Percentiles rank a stretch among this genome's conserved stretches.
phyloP scores from a whole-genome alignment of 2,329 filamentous ascomycete species.

The Pyrenophora seminiperda region DNA sequence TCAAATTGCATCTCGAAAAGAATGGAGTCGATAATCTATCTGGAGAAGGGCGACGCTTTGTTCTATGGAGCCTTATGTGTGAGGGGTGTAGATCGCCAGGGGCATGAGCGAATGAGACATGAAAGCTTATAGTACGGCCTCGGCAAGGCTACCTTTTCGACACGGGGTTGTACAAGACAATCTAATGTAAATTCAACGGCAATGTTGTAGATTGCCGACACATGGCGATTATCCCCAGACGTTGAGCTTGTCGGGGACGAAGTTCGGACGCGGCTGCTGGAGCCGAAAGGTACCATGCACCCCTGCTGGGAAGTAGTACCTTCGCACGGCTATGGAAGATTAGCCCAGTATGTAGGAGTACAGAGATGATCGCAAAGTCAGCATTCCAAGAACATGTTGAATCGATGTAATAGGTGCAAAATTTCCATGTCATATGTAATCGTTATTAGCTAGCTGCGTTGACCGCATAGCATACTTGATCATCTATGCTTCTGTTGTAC shows the following conservation, averaged over 20 bases:
- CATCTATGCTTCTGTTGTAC: slow-evolving; percentile 44
- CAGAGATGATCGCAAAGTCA: neutral
- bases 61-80: slow-evolving; percentile 1
- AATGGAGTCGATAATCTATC: slow-evolving; percentile 1
- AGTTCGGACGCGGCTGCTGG: too few relatives aligned
- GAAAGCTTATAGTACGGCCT: slow-evolving; percentile 4
- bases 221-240: neutral
- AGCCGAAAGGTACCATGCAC: too few relatives aligned
- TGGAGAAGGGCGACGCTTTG: neutral
- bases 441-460: slow-evolving; percentile 25
- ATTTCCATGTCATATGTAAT: slow-evolving; percentile 16
- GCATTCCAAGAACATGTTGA: neutral
- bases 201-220: neutral
- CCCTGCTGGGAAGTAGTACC: neutral
- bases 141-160: neutral
- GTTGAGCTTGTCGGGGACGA: too few relatives aligned
- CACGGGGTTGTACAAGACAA: slow-evolving; percentile 4
- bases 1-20: neutral
- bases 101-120: slow-evolving; percentile 1
- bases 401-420: neutral
- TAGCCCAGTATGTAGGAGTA: neutral
- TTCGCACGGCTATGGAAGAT: too few relatives aligned
- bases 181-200: neutral
- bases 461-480: slow-evolving; percentile 16
- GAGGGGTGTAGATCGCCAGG: slow-evolving; percentile 1